Percentiles rank a stretch among this genome's conserved stretches.
Evolutionary conservation across 164 flowering plant species (phyloP).

Genomic region (Chloranthus sessilifolius): DNA sequence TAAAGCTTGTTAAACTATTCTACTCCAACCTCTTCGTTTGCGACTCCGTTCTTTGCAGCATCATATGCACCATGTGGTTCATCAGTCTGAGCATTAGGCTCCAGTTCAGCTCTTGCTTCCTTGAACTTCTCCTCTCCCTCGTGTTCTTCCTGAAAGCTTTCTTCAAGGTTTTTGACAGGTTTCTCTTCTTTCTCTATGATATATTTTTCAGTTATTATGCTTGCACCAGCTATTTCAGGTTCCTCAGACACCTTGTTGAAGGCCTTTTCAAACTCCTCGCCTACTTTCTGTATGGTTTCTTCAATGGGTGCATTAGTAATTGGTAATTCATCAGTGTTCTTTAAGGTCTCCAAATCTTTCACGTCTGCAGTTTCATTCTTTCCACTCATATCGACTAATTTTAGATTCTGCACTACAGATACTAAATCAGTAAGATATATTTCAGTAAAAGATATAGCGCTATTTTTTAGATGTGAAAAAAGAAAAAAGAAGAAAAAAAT

Average conservation of each 20-base stretch:
- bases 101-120: not conserved
- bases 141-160: slow-evolving; percentile 7
- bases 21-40: not conserved
- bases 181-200: slow-evolving; percentile 1
- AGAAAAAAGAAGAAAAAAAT: too few species aligned
- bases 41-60: not conserved
- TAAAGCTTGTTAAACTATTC: too few species aligned
- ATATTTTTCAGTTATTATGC: not conserved
- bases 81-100: not conserved
- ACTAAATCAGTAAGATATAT: not conserved
- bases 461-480: too few species aligned
- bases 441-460: too few species aligned
- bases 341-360: not conserved
- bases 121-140: not conserved
- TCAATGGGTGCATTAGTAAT: not conserved
- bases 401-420: not conserved
- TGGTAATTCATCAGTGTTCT: not conserved
- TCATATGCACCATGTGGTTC: not conserved
- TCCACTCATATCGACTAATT: not conserved
- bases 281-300: not conserved
- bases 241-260: slow-evolving; percentile 1
- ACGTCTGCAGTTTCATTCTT: not conserved
- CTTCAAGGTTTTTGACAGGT: not conserved
- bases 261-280: not conserved
- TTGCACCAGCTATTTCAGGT: not conserved